Base-by-base conservation (phyloP, 371 early-diverging fungal species). In the Apophysomyces ossiformis region DNA sequence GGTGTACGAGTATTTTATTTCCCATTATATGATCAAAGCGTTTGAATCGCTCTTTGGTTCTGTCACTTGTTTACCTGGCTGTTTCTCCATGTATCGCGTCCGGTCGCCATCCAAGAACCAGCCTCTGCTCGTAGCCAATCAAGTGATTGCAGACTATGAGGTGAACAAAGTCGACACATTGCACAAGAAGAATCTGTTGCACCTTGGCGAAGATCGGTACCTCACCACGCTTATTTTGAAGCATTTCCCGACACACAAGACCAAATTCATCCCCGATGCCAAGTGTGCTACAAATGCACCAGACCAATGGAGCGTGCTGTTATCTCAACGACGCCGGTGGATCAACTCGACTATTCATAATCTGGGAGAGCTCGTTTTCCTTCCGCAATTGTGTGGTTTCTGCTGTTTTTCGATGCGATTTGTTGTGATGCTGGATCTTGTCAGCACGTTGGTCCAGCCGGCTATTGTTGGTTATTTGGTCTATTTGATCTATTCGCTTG, bases 1-100 rank as follows among this genome's bases (percentile, higher is more conserved):
- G 75, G 96, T 98, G 37, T 95, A 93, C 78, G 95, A 95, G 69
- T 95, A 99, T 87, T 99, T 94, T 73, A 97, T 97, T 66, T 95
- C 96, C 43, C 99, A 97, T 81, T 95, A 97, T 71, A 72, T 97
- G 65, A 87, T 93, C 21, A 97, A 97, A 81, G 92, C 98, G 0
- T 99, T 99, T 84, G 99, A 99, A 82, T 94, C 94, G 43, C 87
- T 99, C 43, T 99, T 99, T 74, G 99, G 99, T 3, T 81, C 89
- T 56, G 96, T 95, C 32, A 94, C 96, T 4, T 96, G 96, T 74
- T 82, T 95, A 67, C 96, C 95, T 1, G 95, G 96, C n/a, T 95
- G 96, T 78, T 96, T 96, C 85, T 91, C 90, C 64, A 90, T 93
- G 89, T 96, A 95, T 77, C 84, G 95, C 39, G 77, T 96, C 36